A percentile compares a stretch with the other conserved stretches of the same genome.
Conservation (phyloP, 2,329 filamentous ascomycete species). For the Penicillium sp. region DNA sequence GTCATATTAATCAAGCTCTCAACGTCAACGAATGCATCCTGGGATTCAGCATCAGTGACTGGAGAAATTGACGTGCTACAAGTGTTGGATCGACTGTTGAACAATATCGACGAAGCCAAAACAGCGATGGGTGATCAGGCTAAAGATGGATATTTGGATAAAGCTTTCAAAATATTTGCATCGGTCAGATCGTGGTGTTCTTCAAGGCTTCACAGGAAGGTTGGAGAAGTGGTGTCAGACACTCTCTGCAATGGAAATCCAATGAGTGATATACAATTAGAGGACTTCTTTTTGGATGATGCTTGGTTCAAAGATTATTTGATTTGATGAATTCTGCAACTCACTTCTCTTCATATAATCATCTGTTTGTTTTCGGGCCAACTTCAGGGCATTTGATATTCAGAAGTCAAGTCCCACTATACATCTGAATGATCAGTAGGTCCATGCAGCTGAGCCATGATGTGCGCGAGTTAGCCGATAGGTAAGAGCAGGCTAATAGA, state of each 20-base stretch:
- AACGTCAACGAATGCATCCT: background rate
- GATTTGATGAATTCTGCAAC: background rate
- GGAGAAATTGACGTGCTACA: conserved; percentile 2
- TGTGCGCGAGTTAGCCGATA: background rate
- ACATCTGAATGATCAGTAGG: background rate
- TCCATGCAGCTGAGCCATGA: background rate
- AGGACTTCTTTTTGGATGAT: background rate
- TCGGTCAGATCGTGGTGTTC: conserved; percentile 1
- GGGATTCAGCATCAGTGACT: conserved; percentile 2
- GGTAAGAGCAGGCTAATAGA: background rate
- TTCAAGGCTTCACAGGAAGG: background rate
- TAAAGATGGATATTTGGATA: conserved; percentile 1
- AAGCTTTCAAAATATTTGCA: background rate
- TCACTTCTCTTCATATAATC: no score
- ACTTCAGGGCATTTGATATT: no score
- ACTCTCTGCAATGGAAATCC: background rate
- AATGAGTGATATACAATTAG: background rate
- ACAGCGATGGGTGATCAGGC: background rate
- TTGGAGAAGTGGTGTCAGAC: background rate
- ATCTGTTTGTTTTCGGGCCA: no score
- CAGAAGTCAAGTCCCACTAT: background rate
- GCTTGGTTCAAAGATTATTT: background rate
- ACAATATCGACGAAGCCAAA: background rate
- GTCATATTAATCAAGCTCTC: conserved; percentile 7
- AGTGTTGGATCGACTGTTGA: conserved; percentile 6